Evolutionary conservation across 2,329 filamentous ascomycete genomes (phyloP).

Genomic region (Alternaria panax): DNA sequence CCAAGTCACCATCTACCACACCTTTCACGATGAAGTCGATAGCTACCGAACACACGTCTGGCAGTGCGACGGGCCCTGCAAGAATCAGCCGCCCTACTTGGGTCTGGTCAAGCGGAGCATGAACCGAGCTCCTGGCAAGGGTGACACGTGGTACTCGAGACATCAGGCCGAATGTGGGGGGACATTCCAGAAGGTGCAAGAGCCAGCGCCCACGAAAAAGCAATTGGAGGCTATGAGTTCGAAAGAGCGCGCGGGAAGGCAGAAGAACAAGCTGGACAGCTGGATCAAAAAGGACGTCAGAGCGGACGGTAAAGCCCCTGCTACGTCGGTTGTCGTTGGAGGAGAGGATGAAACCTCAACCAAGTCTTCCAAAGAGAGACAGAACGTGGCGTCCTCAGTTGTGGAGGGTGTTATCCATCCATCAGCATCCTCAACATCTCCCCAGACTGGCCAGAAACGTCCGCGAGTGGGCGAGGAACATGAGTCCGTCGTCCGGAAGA

Average conservation of each 20-base stretch:
- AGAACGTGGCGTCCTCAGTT: too few species aligned
- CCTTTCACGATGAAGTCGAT: conserved; percentile 57
- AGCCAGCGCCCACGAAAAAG: conserved; percentile 53
- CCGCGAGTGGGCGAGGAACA: conserved; percentile 17
- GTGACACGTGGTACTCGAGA: conserved; percentile 52
- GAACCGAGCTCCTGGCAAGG: conserved; percentile 54
- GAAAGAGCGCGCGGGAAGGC: conserved; percentile 52
- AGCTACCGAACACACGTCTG: conserved; percentile 56
- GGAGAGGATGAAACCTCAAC: conserved; percentile 22
- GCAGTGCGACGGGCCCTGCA: conserved; percentile 54
- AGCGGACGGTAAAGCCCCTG: conserved; percentile 22
- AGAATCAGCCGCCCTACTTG: conserved; percentile 50
- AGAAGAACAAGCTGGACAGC: conserved; percentile 55
- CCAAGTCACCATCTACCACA: conserved; percentile 53
- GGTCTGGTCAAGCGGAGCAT: conserved; percentile 56
- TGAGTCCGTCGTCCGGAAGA: conserved; percentile 24
- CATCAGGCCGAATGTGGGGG: conserved; percentile 54
- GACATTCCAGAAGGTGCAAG: conserved; percentile 51
- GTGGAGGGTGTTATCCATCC: too few species aligned
- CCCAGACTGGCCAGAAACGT: conserved; percentile 31
- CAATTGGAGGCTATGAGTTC: conserved; percentile 50
- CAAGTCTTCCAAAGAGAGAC: too few species aligned
- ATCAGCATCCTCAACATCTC: too few species aligned
- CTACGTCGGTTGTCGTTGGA: conserved; percentile 8
- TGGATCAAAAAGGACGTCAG: conserved; percentile 43